Evolutionary conservation across 768 basidiomycete genomes (phyloP), one percentile per base, ranked within the genome.

Genomic region (Collybiopsis confluens): DNA sequence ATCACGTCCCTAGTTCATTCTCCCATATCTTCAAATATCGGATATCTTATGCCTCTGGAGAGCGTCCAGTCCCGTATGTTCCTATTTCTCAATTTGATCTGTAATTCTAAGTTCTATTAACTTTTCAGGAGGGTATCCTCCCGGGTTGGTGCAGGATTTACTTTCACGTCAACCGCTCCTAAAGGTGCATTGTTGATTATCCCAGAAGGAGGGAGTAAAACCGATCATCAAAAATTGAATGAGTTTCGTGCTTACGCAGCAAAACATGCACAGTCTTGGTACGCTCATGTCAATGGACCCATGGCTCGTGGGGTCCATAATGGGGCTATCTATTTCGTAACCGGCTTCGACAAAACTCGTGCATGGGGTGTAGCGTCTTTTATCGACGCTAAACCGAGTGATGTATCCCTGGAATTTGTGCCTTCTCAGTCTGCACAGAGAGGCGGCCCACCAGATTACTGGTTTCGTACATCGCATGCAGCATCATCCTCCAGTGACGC

Each of bases 141-240:
- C 15, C 23, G 40, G 18, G n/a, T 53, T 52, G 28, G 33, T 54
- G 58, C 33, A 18, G 55, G 28, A 33, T 58, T 23, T 10, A 45
- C 56, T 23, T 64, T 65, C 42, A 54, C 54, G 36, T 59, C 57
- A 9, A 53, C 54, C 0, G 57, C 53, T 13, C 38, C 59, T 2
- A 67, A 69, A 57, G 70, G 69, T 1, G 68, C 69, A 3, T 48
- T 71, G 7, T 60, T 73, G 8, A 45, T 67, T 20, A 64, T 73
- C 37, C 70, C 72, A 0, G 63, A 70, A 30, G 73, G 69, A 4
- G 66, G 69, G 1, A 57, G 56, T 16, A 41, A 59, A 47, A 58
- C 62, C 16, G 64, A 67, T 23, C 56, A 69, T 27, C 60, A 60
- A 15, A 62, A 72, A 15, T 45, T 54, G 11, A 43, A n/a, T 2